Base-by-base conservation (phyloP, 768 basidiomycete genomes). In the Lactarius indigo region DNA sequence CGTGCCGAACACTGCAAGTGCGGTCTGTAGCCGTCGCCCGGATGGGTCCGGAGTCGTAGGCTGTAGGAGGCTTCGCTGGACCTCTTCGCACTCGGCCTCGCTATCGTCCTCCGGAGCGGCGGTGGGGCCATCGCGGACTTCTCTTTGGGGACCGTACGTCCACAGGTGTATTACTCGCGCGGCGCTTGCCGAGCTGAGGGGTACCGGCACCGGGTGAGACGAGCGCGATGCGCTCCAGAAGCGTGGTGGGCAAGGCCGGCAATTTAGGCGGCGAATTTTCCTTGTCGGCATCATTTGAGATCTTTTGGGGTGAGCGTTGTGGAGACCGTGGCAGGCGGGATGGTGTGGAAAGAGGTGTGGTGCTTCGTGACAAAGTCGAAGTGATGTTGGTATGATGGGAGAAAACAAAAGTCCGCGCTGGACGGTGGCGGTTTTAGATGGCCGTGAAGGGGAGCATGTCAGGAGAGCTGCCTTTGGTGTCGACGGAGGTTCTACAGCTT, bases 261-360 rank as follows among this genome's bases (percentile, higher is more conserved):
- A 71, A 70, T 5, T 75, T 68, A 39, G 84, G 86, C 0, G 82
- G 82, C 37, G 75, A 65, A 71, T 91, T 91, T 73, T 91, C 89
- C 76, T 91, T 90, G 74, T 87, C 76, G 0, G 72, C 73, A 8
- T 71, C 70, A 18, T 72, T 74, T 17, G 35, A 17, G 4, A 55
- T 9, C 33, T 42, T 69, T 30, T 33, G 75, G 60, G 68, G 77
- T 74, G 60, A 79, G 13, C 68, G 70, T 5, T 65, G 57, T 7
- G 72, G 68, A 3, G 71, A 69, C 6, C 62, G 64, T 28, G 59
- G 69, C 8, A 59, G 57, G 20, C 68, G 66, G 28, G 47, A 65
- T 26, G 72, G 71, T 4, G 71, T 73, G 57, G 61, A 57, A 10
- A 68, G 70, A 3, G 68, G 50, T 1, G 59, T 37, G 0, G 59